Percentiles rank a stretch among this genome's conserved stretches.
Evolutionary conservation across 2,329 filamentous ascomycete genomes (phyloP).

Genomic region (Elsinoe arachidis): DNA sequence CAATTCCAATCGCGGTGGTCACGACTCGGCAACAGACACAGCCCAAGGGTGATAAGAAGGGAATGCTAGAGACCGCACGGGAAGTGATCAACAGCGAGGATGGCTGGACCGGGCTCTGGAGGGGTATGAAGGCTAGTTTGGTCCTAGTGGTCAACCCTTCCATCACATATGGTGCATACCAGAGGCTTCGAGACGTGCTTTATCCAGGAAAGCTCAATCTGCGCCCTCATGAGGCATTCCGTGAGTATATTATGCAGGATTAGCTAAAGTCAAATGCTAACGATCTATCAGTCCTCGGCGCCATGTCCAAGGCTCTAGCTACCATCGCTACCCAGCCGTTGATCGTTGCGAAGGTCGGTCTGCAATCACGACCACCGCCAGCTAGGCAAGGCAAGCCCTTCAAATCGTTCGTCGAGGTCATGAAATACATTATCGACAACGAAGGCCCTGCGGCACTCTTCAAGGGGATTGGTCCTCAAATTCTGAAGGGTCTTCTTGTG

Average conservation of each 20-base stretch:
- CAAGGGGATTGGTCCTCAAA: constrained; percentile 92
- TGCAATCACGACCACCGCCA: constrained; percentile 87
- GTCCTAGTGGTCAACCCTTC: constrained; percentile 93
- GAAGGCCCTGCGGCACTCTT: constrained; percentile 80
- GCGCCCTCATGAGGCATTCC: constrained; percentile 78
- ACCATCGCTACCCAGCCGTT: constrained; percentile 89
- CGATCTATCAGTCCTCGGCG: constrained; percentile 58
- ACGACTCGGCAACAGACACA: constrained; percentile 96
- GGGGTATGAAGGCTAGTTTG: constrained; percentile 88
- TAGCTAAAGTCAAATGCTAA: constrained; percentile 6
- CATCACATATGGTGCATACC: constrained; percentile 96
- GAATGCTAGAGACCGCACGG: constrained; percentile 73
- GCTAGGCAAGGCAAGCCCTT: constrained; percentile 81
- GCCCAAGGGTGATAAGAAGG: constrained; percentile 72
- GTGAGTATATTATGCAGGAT: constrained; percentile 49
- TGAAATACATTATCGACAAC: constrained; percentile 84
- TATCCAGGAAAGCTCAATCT: constrained; percentile 71
- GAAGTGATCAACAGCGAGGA: constrained; percentile 89
- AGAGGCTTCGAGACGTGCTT: constrained; percentile 68
- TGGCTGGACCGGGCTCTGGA: constrained; percentile 82
- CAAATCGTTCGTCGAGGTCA: constrained; percentile 86
- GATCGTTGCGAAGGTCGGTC: constrained; percentile 93
- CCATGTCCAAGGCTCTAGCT: constrained; percentile 84
- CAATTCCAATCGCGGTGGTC: constrained; percentile 89
- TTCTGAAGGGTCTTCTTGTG: constrained; percentile 84